Evolutionary conservation across 768 basidiomycete genomes (phyloP), one percentile per base, ranked within the genome.

Genomic region (Mycena vitilis): DNA sequence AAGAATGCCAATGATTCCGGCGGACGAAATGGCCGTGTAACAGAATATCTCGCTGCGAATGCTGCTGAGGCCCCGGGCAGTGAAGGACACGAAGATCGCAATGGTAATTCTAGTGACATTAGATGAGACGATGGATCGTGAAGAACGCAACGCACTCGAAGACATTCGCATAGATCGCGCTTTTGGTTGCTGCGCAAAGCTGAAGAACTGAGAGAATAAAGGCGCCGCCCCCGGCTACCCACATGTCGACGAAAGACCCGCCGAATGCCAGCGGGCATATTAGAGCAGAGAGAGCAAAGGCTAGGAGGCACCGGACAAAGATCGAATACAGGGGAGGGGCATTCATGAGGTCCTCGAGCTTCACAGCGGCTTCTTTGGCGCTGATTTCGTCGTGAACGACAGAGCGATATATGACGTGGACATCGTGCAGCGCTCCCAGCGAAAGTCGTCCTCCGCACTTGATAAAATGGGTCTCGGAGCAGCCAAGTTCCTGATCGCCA

Each of bases 301-400:
- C 89, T 65, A 97, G 76, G 22, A 86, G 54, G 73, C 91, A 91
- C 60, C 94, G 87, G 71, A 88, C 81, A 76, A 83, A 79, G 34
- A 85, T 77, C 5, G 88, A 80, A 78, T 95, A 95, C 60, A 91
- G 79, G 12, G 92, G 88, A 30, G 87, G 84, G 7, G 88, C 84
- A 22, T 83, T 81, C 57, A 96, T 78, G n/a, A 96, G 79, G 1
- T 80, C 80, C 18, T 90, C 84, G 20, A 96, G 83, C 54, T 88
- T 84, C 37, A 84, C 84, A 9, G 88, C 87, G 1, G 93, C 96
- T 61, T 87, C 84, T 67, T 89, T 90, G 5, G 95, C 96, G 61
- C 92, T 92, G 75, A 95, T 89, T 80, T 95, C 93, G 75, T 98
- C 96, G 78, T 98, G 96, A 9, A 98, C 89, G 64, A 98, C 96